Percentiles rank a stretch among this genome's conserved stretches.
Conservation (phyloP, 176 grass and related monocot genomes). For the Oryza punctata region DNA sequence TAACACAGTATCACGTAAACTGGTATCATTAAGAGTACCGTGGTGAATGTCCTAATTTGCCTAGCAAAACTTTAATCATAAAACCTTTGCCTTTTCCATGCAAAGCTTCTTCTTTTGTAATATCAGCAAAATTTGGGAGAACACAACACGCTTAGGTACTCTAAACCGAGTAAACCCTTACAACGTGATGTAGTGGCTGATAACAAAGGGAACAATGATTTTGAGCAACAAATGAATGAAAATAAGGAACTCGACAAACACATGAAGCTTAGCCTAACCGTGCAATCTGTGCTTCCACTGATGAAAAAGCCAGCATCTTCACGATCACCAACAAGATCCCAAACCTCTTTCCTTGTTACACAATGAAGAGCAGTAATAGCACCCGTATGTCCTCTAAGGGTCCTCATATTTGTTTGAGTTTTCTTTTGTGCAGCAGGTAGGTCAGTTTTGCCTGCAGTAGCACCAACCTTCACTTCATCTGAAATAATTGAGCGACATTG, state of each 20-base stretch:
- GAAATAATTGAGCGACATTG: conserved; percentile 15
- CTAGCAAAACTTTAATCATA: conserved; percentile 10
- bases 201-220: conserved; percentile 29
- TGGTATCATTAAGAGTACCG: conserved; percentile 6
- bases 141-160: conserved; percentile 7
- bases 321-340: conserved; percentile 99
- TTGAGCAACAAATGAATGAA: conserved; percentile 19
- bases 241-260: not conserved
- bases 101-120: conserved; percentile 10
- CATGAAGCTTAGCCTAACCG: conserved; percentile 59
- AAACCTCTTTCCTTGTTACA: conserved; percentile 90
- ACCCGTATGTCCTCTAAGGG: conserved; percentile 94
- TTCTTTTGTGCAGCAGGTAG: conserved; percentile 73
- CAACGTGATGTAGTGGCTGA: conserved; percentile 3
- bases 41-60: conserved; percentile 13
- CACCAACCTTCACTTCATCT: conserved; percentile 68
- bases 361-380: conserved; percentile 97
- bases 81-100: conserved; percentile 12
- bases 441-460: conserved; percentile 62
- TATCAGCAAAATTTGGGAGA: conserved; percentile 9
- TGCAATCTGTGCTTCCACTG: conserved; percentile 99
- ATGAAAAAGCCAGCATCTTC: conserved; percentile 99
- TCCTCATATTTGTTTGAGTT: conserved; percentile 92
- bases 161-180: conserved; percentile 3
- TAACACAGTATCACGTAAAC: not conserved